Conservation (phyloP, 1,139 yeast species). For the Arxiozyma bovina region DNA sequence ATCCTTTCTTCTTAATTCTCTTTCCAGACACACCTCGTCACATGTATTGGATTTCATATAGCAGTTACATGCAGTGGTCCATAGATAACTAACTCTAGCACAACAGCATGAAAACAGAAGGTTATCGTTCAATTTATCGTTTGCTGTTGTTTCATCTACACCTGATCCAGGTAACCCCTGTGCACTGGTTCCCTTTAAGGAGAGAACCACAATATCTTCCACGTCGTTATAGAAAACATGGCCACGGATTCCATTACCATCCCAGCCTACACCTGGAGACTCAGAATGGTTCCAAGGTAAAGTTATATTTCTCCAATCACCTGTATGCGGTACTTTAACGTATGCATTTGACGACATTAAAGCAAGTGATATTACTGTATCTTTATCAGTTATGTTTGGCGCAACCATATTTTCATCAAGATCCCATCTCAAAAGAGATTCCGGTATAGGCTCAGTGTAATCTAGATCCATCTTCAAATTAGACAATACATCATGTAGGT, state of each 20-base stretch:
- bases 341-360: conserved; percentile 88
- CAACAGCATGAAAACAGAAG: conserved; percentile 90
- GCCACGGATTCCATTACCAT: conserved; percentile 74
- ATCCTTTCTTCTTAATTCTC: conserved; percentile 63
- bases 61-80: conserved; percentile 96
- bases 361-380: conserved; percentile 68
- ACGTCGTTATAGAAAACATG: conserved; percentile 72
- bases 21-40: conserved; percentile 77
- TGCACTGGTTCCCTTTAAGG: conserved; percentile 90
- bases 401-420: conserved; percentile 51
- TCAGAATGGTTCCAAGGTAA: conserved; percentile 43
- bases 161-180: conserved; percentile 67
- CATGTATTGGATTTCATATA: conserved; percentile 80
- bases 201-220: conserved; percentile 61
- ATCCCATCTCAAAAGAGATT: conserved; percentile 41
- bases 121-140: conserved; percentile 83
- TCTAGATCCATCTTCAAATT: conserved; percentile 31
- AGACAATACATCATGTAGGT: conserved; percentile 52
- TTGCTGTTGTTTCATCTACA: conserved; percentile 68
- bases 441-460: conserved; percentile 29
- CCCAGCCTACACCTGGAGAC: conserved; percentile 67
- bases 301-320: conserved; percentile 84
- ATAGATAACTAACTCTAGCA: conserved; percentile 81
- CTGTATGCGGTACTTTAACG: conserved; percentile 62
- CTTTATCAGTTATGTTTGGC: conserved; percentile 69